Base-by-base conservation (phyloP, 208 protist genomes). In the Sergeia podlipaevii region DNA sequence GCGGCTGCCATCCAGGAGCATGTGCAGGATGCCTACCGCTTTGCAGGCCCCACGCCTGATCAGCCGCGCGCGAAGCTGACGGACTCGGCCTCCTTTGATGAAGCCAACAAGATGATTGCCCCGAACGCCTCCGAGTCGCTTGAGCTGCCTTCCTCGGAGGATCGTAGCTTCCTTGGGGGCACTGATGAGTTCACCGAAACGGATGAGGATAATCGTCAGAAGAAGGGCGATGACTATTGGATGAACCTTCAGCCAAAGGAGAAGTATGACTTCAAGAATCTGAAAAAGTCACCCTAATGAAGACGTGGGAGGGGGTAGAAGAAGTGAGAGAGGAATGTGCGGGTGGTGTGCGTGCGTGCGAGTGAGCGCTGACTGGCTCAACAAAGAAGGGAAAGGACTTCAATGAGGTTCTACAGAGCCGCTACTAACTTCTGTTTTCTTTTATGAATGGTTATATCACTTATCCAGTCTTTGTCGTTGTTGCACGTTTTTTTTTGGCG, bases 141-240 rank as follows among this genome's bases (percentile, higher is more conserved):
- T 4, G 60, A 61, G 50, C 62, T 86, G 58, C 73, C 77, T 8
- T 45, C 53, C 0, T 49, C 56, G 18, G 76, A 76, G 23, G 71
- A 76, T 17, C 45, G 56, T 4, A 53, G 57, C 13, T 65, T 79
- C 20, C 60, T 91, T 3, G 70, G 67, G 11, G 75, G 70, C 13
- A 34, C 63, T 20, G 81, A 79, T 47, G 84, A 90, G 63, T 95
- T 86, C 53, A 81, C 67, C 41, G 82, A 92, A 53, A 24, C 83
- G 43, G 89, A 89, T 27, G 67, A 87, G 33, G 89, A 95, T 54
- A 80, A 36, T 28, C 68, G 89, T 21, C 68, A 80, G 44, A 95
- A 95, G 75, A 93, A 93, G 70, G 89, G 89, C 49, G 89, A 95
- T 60, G 89, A 95, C 44, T 95, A 90, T 68, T 95, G 89, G 89